Evolutionary conservation across 208 protist genomes (phyloP), one percentile per base, ranked within the genome.

Genomic region (Trypanosoma theileri): DNA sequence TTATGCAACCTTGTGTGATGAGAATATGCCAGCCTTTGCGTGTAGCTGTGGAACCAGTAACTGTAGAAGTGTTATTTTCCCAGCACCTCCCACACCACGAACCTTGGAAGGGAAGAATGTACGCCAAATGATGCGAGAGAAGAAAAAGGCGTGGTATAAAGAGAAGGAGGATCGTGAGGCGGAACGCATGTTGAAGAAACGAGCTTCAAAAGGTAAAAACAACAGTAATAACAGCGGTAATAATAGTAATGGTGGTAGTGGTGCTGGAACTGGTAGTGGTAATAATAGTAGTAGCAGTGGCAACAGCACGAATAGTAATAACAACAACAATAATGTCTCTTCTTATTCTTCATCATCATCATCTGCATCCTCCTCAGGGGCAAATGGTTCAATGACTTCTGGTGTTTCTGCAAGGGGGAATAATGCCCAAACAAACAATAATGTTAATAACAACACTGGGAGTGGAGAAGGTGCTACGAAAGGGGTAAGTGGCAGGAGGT

Each of bases 31-130:
- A 40, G 71, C 78, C 48, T 93, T 94, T 63, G 79, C 82, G 16
- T 96, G 91, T 73, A 86, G 84, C 63, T 96, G 91, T 56, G 88
- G 88, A 51, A 88, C 88, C 1, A 66, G 85, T 58, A 91, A 93
- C 60, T 96, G 91, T 54, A 81, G 91, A 19, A 84, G 85, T 63
- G 81, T 94, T 54, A 91, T 94, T 41, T 91, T 92, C 46, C 73
- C 89, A 7, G 87, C 84, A 56, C 78, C 86, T 24, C 67, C 89
- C 24, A 88, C 75, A 55, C 71, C 84, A 28, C 83, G 89, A 19
- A 86, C 82, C 7, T 66, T 92, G 19, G 89, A 94, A 67, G 74
- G 77, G 9, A 84, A 85, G 69, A 58, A 71, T 26, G 69, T 89
- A 67, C 75, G 77, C 54, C 77, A 79, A 22, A 71, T 92, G 19